Conservation (phyloP, 768 basidiomycete genomes). For the Auriscalpium vulgare region DNA sequence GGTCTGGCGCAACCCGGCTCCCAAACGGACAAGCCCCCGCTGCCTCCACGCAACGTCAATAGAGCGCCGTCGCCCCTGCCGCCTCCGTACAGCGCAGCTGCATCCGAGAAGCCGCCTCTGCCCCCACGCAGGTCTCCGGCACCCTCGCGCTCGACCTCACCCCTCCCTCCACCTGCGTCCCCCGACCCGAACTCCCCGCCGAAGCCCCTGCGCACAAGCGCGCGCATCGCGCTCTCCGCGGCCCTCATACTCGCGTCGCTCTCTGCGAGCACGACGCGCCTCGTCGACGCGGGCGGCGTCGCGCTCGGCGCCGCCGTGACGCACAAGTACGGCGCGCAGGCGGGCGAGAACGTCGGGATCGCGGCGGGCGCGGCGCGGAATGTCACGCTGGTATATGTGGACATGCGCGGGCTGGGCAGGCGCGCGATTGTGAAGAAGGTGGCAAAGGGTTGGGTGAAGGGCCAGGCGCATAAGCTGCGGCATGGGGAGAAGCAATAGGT, state of each 20-base stretch:
- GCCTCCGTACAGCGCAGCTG: background rate
- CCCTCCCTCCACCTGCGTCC: background rate
- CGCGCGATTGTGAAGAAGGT: slow-evolving; percentile 7
- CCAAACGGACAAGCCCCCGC: background rate
- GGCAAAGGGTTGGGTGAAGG: slow-evolving; percentile 7
- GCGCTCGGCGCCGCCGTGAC: slow-evolving; percentile 13
- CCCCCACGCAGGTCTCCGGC: slow-evolving; percentile 22
- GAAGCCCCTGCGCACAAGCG: background rate
- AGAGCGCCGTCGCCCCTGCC: background rate
- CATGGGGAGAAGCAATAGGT: no score
- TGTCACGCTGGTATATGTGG: slow-evolving; percentile 14
- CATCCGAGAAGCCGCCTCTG: slow-evolving; percentile 6
- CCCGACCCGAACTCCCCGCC: background rate
- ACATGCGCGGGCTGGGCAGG: slow-evolving; percentile 8
- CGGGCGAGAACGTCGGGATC: slow-evolving; percentile 8
- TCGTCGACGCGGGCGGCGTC: slow-evolving; percentile 7
- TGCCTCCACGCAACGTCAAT: background rate
- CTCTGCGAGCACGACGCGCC: background rate
- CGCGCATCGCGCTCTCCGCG: slow-evolving; percentile 9
- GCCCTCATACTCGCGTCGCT: slow-evolving; percentile 9
- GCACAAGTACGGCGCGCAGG: slow-evolving; percentile 10
- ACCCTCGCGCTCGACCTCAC: slow-evolving; percentile 12
- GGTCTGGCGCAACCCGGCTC: background rate
- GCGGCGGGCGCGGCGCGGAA: slow-evolving; percentile 10
- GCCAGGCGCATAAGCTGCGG: background rate